Base-by-base conservation (phyloP, 1,284 basidiomycete genomes). In the Meira nashicola region DNA sequence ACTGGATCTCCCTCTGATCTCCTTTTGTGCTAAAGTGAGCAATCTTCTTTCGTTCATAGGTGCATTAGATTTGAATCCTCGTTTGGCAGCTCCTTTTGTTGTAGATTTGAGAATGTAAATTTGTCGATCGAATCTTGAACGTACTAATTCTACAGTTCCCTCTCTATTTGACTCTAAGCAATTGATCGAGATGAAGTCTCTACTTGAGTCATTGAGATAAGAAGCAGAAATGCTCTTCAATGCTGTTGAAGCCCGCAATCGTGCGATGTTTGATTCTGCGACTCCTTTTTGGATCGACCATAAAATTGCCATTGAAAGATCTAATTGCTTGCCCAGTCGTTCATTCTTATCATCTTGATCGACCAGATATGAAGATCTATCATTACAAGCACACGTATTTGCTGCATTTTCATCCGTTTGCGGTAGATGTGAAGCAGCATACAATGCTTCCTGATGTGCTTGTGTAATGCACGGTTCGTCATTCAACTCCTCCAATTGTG, bases 101-200 rank as follows among this genome's bases (percentile, higher is more conserved):
- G 70, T 68, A 38, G 68, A 67, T 55, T 77, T 77, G 60, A 77
- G 67, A 11, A 77, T 73, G 54, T 77, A 77, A 40, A 77, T 62
- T 21, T 63, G 64, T 17, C 72, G 67, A 54, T 77, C 66, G 44
- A 75, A 57, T 14, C 68, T 66, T 55, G 65, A 71, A 23, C 73
- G 71, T 54, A 76, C 73, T 46, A 77, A 63, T 38, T 77, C 75
- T 14, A 53, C 50, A 41, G 50, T 53, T 4, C 50, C 50, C 37
- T 39, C 38, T 4, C 50, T 41, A 41, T 53, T 53, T 4, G 50
- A 53, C 28, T 53, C 50, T 33, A 53, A 33, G 38, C 38, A 53
- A 17, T 17, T 41, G 11, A 53, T 39, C 5, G 50, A 41, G 4
- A n/a, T 15, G 14, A 53, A 25, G 19, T 53, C 50, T 53, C 50